phyloP scores from a whole-genome alignment of 1,284 basidiomycete species.

The Tilletia caries region DNA sequence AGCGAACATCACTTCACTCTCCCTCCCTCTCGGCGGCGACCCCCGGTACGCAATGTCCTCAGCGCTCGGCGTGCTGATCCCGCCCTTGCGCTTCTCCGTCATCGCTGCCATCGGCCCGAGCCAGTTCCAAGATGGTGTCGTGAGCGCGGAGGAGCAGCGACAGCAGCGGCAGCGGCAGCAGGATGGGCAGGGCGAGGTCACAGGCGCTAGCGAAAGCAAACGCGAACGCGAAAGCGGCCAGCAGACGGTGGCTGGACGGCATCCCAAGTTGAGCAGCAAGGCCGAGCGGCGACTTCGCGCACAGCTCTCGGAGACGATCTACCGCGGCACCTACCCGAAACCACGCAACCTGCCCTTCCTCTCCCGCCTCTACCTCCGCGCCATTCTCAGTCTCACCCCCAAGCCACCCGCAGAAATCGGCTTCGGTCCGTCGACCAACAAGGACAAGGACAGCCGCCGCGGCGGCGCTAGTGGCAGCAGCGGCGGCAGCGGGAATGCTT shows the following conservation, averaged over 20 bases:
- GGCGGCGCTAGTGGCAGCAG: not conserved
- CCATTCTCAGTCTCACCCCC: slow-evolving; percentile 48
- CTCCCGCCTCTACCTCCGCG: slow-evolving; percentile 38
- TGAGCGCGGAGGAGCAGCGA: not conserved
- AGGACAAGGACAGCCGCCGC: not conserved
- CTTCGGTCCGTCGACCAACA: not conserved
- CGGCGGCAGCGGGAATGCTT: not conserved
- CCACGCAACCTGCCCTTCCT: slow-evolving; percentile 46
- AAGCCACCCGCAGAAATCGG: slow-evolving; percentile 36
- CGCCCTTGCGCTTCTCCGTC: slow-evolving; percentile 11
- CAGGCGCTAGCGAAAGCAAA: too few relatives aligned
- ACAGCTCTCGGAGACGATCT: slow-evolving; percentile 31
- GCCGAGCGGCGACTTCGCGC: not conserved
- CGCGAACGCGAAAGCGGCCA: not conserved
- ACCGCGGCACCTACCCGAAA: slow-evolving; percentile 50
- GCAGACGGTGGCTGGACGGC: not conserved
- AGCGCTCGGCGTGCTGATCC: not conserved
- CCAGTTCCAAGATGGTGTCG: not conserved
- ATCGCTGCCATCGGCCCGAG: not conserved
- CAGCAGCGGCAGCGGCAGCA: not conserved
- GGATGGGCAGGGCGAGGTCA: too few relatives aligned
- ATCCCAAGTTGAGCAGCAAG: not conserved
- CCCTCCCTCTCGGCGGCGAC: too few relatives aligned
- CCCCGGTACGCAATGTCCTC: slow-evolving; percentile 6
- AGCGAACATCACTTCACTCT: too few relatives aligned